Evolutionary conservation across 2,329 filamentous ascomycete species (phyloP).

Genomic region (Byssochlamys sp.): DNA sequence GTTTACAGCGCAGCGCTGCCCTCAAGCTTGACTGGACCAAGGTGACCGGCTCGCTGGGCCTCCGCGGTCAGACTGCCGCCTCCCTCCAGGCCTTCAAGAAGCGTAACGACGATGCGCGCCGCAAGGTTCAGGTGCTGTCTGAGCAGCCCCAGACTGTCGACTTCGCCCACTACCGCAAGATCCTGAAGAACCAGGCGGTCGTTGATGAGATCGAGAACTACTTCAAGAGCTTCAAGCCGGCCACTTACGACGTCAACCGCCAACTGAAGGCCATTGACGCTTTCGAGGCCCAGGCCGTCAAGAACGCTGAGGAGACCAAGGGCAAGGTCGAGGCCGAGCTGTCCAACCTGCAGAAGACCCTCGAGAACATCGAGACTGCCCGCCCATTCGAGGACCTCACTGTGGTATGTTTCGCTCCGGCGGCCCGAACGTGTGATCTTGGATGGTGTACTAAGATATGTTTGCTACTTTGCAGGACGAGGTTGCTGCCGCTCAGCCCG

Average conservation of each 20-base stretch:
- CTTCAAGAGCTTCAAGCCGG: slow-evolving; percentile 82
- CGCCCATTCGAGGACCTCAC: slow-evolving; percentile 94
- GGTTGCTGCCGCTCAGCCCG: slow-evolving; percentile 82
- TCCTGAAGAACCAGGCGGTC: slow-evolving; percentile 92
- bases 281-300: slow-evolving; percentile 91
- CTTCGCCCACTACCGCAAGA: slow-evolving; percentile 81
- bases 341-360: slow-evolving; percentile 82
- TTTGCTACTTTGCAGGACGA: slow-evolving; percentile 60
- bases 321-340: slow-evolving; percentile 89
- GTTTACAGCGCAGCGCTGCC: slow-evolving; percentile 78
- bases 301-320: slow-evolving; percentile 96
- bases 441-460: slow-evolving; percentile 1
- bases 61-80: slow-evolving; percentile 85
- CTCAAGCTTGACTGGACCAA: slow-evolving; percentile 99
- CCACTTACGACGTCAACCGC: slow-evolving; percentile 80
- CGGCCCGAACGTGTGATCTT: neutral
- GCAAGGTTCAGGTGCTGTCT: slow-evolving; percentile 74
- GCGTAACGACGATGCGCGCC: slow-evolving; percentile 96
- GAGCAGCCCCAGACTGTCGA: slow-evolving; percentile 81
- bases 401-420: slow-evolving; percentile 60
- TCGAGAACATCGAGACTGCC: slow-evolving; percentile 94
- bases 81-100: slow-evolving; percentile 97
- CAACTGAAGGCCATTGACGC: slow-evolving; percentile 98
- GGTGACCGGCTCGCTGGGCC: slow-evolving; percentile 84
- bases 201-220: slow-evolving; percentile 96